phyloP scores from a whole-genome alignment of 2,329 filamentous ascomycete species.

The Xylaria sp. region DNA sequence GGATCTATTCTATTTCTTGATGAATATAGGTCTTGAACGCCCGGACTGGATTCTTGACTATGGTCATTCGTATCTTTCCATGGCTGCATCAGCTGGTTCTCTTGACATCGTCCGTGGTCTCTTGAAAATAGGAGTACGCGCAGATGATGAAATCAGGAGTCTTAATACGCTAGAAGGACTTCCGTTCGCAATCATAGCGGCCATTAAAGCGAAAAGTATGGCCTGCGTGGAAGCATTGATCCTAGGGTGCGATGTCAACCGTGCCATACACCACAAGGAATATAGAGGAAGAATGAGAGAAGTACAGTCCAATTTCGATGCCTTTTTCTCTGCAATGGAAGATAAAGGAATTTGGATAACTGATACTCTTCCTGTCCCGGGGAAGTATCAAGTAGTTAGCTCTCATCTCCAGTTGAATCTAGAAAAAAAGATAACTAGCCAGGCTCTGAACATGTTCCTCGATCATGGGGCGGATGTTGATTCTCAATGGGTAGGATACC shows the following conservation, averaged over 20 bases:
- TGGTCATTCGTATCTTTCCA: neutral
- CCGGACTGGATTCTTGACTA: neutral
- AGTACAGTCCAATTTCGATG: neutral
- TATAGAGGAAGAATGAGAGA: neutral
- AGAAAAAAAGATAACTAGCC: neutral
- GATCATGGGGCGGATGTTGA: neutral
- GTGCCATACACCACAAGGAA: neutral
- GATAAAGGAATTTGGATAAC: neutral
- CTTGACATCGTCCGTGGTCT: neutral
- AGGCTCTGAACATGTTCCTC: neutral
- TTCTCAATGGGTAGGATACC: neutral
- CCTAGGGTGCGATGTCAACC: slow-evolving; percentile 1
- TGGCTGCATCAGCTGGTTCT: neutral
- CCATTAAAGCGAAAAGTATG: neutral
- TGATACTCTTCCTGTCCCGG: too few relatives aligned
- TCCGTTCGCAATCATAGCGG: neutral
- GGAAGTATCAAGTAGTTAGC: neutral
- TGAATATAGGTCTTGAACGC: neutral
- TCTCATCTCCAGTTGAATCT: neutral
- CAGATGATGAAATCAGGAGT: neutral
- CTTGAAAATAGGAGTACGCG: neutral
- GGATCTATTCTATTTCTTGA: neutral
- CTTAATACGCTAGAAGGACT: neutral
- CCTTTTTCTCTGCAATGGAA: neutral
- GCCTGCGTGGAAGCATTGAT: neutral